phyloP scores from a whole-genome alignment of 2,329 filamentous ascomycete species.

The Calcarisporium arbuscula region DNA sequence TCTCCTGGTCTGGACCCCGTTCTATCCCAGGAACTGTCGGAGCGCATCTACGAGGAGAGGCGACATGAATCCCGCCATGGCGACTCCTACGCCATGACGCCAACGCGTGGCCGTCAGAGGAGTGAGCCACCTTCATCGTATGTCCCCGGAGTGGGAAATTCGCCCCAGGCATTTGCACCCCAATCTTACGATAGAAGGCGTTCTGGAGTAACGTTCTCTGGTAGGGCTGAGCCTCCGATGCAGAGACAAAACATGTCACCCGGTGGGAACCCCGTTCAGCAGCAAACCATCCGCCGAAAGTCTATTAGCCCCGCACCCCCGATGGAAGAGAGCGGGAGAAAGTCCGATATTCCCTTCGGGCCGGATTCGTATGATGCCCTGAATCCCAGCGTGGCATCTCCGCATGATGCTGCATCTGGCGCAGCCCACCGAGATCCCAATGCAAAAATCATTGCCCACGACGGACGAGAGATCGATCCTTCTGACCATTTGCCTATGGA shows the following conservation, averaged over 20 bases:
- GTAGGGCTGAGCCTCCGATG: constrained; percentile 20
- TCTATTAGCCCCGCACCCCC: constrained; percentile 66
- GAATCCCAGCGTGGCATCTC: constrained; percentile 51
- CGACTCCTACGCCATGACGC: constrained; percentile 30
- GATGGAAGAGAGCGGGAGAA: constrained; percentile 38
- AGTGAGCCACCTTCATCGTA: constrained; percentile 22
- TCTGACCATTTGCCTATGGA: constrained; percentile 75
- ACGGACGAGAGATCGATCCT: constrained; percentile 72
- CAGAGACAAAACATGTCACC: constrained; percentile 28
- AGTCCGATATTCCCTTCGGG: constrained; percentile 62
- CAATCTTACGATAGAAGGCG: constrained; percentile 38
- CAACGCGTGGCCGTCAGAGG: constrained; percentile 34
- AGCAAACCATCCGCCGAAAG: constrained; percentile 59
- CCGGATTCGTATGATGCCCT: constrained; percentile 71
- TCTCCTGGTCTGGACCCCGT: constrained; percentile 55
- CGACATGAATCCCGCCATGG: constrained; percentile 41
- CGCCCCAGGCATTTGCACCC: constrained; percentile 27
- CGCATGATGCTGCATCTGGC: constrained; percentile 20
- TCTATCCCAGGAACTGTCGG: constrained; percentile 50
- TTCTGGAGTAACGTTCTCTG: constrained; percentile 32
- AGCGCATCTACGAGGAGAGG: constrained; percentile 51
- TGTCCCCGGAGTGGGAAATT: constrained; percentile 19
- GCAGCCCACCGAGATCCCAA: constrained; percentile 43
- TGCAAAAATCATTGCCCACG: constrained; percentile 68
- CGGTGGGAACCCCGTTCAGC: constrained; percentile 34